Conservation (phyloP, 2,329 filamentous ascomycete genomes). For the Leptographium lundbergii region DNA sequence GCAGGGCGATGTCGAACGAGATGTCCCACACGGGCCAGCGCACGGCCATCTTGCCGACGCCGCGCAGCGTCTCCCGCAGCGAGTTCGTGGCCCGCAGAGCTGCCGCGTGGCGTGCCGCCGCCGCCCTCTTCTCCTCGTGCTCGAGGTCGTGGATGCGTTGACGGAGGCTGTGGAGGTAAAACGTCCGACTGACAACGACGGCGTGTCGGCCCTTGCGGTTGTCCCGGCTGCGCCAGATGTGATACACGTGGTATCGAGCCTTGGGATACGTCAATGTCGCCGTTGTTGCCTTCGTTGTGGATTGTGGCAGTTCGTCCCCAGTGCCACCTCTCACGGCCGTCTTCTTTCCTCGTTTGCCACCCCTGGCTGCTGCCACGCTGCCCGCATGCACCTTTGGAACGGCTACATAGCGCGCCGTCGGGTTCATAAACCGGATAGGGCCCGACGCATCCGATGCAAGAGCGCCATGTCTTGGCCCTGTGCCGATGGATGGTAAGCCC, state of each 20-base stretch:
- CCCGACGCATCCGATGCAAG: not conserved
- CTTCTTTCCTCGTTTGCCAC: not conserved
- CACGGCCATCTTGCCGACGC: constrained; percentile 22
- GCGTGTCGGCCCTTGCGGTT: constrained; percentile 30
- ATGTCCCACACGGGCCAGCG: constrained; percentile 28
- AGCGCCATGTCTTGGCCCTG: not conserved
- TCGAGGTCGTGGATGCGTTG: not conserved
- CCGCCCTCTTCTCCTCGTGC: not conserved
- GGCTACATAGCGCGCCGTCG: constrained; percentile 12
- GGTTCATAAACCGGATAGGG: constrained; percentile 10
- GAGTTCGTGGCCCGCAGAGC: constrained; percentile 14
- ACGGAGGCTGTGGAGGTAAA: constrained; percentile 4
- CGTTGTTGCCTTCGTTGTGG: not conserved
- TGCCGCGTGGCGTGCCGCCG: not conserved
- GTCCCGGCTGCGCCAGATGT: constrained; percentile 29
- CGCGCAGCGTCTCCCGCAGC: constrained; percentile 14
- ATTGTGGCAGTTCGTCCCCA: not conserved
- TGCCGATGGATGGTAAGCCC: not conserved
- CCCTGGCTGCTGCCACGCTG: not conserved
- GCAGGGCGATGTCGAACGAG: constrained; percentile 26
- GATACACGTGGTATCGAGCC: constrained; percentile 13
- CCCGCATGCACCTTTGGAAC: not conserved
- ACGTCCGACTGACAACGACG: constrained; percentile 15
- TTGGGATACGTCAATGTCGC: not conserved
- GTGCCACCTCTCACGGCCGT: not conserved